Percentiles rank a stretch among this genome's conserved stretches.
These are phyloP conservation scores for Carex myosuroides DNA, from an alignment of 176 grass and related monocot species.

Conservation along the genomic window DNA sequence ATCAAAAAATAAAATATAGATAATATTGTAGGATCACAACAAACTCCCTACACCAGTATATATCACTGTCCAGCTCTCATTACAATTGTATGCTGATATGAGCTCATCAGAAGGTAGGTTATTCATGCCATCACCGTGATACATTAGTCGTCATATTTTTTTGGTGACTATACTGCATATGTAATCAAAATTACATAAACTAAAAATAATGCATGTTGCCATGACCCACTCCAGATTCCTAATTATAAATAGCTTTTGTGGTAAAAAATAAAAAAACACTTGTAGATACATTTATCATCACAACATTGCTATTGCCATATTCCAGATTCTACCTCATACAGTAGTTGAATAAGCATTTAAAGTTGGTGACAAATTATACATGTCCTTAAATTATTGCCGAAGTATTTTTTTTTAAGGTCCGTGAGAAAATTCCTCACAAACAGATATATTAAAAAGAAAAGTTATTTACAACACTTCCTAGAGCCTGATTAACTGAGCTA, in stretches of 20 bases:
- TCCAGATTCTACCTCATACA: background rate
- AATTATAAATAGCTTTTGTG: background rate
- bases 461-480: too few species aligned
- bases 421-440: too few species aligned
- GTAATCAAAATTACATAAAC: background rate
- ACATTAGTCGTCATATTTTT: background rate
- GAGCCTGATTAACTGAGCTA: background rate
- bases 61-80: background rate
- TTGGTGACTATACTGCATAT: background rate
- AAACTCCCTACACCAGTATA: background rate
- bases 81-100: background rate
- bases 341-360: background rate
- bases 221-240: background rate
- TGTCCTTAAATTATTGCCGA: background rate
- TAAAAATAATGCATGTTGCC: constrained; percentile 1
- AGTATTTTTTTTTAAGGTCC: too few species aligned
- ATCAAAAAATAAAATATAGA: background rate
- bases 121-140: background rate
- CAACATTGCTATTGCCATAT: background rate
- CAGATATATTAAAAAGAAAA: too few species aligned
- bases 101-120: constrained; percentile 10
- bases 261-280: background rate
- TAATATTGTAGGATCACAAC: background rate
- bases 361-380: background rate
- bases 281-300: background rate